Base-by-base conservation (phyloP, 768 basidiomycete species). In the Lentinula raphanica region DNA sequence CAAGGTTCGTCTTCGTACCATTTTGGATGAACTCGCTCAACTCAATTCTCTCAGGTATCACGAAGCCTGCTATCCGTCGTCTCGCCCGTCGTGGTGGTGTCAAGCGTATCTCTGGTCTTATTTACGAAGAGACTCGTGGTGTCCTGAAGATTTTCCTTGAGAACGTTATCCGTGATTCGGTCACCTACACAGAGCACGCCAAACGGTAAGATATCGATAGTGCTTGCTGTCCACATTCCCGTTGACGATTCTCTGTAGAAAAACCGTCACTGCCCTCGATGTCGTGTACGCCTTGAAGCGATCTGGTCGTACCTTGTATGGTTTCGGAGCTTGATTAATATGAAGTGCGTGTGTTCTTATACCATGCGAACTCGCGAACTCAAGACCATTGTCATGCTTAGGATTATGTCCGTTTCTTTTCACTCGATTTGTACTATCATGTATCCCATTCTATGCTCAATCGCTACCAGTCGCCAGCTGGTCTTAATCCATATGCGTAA, bases 1-100 rank as follows among this genome's bases (percentile, higher is more conserved):
- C 54, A 55, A 38, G 54, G 54, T 55, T 15, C 5, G 54, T 40
- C 27, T 25, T 9, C 13, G 27, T 29, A 3, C 36, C 23, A 40
- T 8, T 17, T 31, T 28, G 35, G 32, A 54, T 27, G 1, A 2
- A 36, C 12, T 23, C 42, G n/a, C 23, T 55, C 5, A n/a, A 5
- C 21, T 32, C 21, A 38, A 1, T 0, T 3, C 11, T 44, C 25
- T 11, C 17, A 45, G 42, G 42, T 13, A 56, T 46, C 44, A 56
- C 42, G 23, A 56, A 46, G 31, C 55, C 44, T 35, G 54, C 54
- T 44, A 56, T 56, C 29, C 54, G 54, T 56, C 54, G 54, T 46
- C 55, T 56, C 29, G 55, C 55, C 31, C 55, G 55, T 46, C 55
- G 54, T 56, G 55, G 55, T 45, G 55, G 42, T 32, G 55, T 56